A percentile compares a stretch with the other conserved stretches of the same genome.
These are phyloP conservation scores for Podaxis carcinomalis DNA, from an alignment of 768 basidiomycete species.

Conservation along the genomic window DNA sequence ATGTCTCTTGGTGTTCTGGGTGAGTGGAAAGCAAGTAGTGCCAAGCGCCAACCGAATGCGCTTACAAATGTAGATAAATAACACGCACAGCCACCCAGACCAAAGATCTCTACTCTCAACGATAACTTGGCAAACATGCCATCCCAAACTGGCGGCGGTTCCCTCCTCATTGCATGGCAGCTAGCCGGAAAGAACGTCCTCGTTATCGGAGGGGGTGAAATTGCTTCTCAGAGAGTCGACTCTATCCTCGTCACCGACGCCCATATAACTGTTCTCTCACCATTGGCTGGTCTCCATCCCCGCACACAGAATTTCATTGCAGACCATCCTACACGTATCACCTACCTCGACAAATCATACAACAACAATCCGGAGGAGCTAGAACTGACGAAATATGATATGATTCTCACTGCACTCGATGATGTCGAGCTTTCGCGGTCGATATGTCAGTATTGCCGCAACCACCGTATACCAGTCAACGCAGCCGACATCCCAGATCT, in stretches of 20 bases:
- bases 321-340: constrained; percentile 47
- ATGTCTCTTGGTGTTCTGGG: constrained; percentile 3
- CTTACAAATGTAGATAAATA: constrained; percentile 6
- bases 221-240: constrained; percentile 85
- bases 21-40: not conserved
- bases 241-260: constrained; percentile 83
- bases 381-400: constrained; percentile 49
- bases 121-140: not conserved
- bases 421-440: constrained; percentile 64
- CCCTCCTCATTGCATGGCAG: constrained; percentile 92
- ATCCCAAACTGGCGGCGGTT: constrained; percentile 47
- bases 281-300: constrained; percentile 58
- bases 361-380: constrained; percentile 46
- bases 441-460: constrained; percentile 70
- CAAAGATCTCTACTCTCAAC: not conserved
- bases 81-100: constrained; percentile 5
- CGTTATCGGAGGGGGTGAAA: constrained; percentile 90
- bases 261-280: constrained; percentile 72
- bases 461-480: constrained; percentile 79
- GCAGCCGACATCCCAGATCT: constrained; percentile 93
- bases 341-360: constrained; percentile 70
- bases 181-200: constrained; percentile 80
- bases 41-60: not conserved
- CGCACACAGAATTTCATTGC: constrained; percentile 53
- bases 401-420: constrained; percentile 94